Evolutionary conservation across 1,284 basidiomycete species (phyloP), one percentile per base, ranked within the genome.

Genomic region (Schizopora paradoxa): DNA sequence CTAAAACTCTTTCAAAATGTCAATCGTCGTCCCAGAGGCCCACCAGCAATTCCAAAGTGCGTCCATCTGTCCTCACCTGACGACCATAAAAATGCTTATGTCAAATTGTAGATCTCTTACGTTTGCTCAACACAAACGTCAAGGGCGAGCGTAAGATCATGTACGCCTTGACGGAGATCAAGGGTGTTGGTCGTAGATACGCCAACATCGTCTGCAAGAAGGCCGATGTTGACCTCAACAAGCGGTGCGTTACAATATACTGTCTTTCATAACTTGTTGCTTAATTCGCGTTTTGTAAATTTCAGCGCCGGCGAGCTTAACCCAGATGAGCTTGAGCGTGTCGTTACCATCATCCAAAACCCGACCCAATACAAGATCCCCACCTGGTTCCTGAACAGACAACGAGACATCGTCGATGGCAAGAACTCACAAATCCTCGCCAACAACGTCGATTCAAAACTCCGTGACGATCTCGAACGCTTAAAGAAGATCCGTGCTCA

Each of bases 191-290:
- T 65, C 87, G 96, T 56, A 89, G 96, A 53, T 99, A 97, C 74
- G 84, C 96, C 67, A 99, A 99, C 76, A 76, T 99, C 63, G 95
- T 99, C 61, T 98, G 94, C 86, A 99, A 99, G 77, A 99, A 99
- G 81, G 96, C 96, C 58, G 96, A 99, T 76, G 90, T 99, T 49
- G 94, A 99, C 68, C 82, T 99, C 57, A 89, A 82, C 79, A 99
- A 99, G 77, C 91, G 96, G 94, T 96, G 61, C 54, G 87, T 74
- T n/a, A 35, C 28, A 27, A 32, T 47, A 27, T 33, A 32, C 31
- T 33, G 16, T 18, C 7, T n/a, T 44, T 34, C 23, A 26, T 25
- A 31, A 31, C 26, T 8, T 26, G 35, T 37, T 14, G 19, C 5
- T 5, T 38, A 27, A 10, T 21, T 29, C 13, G 6, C 10, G 8